Percentiles rank a stretch among this genome's conserved stretches.
Conservation (phyloP, 129 eudicot species). For the Flaveria trinervia region DNA sequence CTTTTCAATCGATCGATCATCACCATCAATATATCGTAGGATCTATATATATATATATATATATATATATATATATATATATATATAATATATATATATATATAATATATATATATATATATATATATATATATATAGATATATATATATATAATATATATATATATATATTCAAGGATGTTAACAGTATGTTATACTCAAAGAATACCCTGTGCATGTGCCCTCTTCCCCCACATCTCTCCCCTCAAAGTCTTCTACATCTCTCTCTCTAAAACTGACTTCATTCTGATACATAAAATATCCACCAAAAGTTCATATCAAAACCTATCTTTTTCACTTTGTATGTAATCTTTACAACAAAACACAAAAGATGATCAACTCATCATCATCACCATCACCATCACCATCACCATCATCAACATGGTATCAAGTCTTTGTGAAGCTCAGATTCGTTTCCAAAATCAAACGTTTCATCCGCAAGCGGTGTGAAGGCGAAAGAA, state of each 20-base stretch:
- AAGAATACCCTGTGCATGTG: conserved; percentile 58
- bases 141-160: conserved; percentile 15
- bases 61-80: conserved; percentile 19
- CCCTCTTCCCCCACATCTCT: conserved; percentile 42
- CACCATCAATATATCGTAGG: background rate
- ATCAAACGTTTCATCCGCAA: conserved; percentile 49
- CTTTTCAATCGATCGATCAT: background rate
- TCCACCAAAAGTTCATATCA: conserved; percentile 37
- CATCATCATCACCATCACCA: conserved; percentile 29
- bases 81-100: conserved; percentile 17
- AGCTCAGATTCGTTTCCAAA: conserved; percentile 48
- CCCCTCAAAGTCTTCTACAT: conserved; percentile 42
- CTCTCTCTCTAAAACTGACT: conserved; percentile 26
- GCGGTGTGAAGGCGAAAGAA: conserved; percentile 16
- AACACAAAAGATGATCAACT: conserved; percentile 42
- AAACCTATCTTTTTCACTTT: conserved; percentile 25
- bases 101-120: conserved; percentile 16
- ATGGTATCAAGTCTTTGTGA: conserved; percentile 44
- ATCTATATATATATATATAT: conserved; percentile 19
- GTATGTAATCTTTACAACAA: conserved; percentile 26
- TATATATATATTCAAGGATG: conserved; percentile 17
- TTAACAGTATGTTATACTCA: conserved; percentile 31
- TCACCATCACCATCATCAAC: conserved; percentile 39
- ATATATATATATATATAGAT: conserved; percentile 18
- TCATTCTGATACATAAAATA: background rate